A percentile compares a stretch with the other conserved stretches of the same genome.
Conservation (phyloP, 257 asterid genomes). For the Agastache rugosa region DNA sequence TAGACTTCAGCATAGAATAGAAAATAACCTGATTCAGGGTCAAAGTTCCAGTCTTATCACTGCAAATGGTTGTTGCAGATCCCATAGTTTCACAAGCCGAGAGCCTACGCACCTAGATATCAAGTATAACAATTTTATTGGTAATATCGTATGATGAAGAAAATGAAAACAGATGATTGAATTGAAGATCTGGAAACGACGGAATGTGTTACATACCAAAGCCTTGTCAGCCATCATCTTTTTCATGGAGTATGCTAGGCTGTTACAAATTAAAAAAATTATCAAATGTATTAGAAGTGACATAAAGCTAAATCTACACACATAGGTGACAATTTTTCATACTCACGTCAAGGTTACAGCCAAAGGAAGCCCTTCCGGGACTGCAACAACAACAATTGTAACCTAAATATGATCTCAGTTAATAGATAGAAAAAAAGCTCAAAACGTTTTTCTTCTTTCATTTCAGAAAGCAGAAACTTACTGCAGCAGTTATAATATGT, state of each 20-base stretch:
- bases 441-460: conserved; percentile 8
- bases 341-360: conserved; percentile 98
- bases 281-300: conserved; percentile 31
- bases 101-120: conserved; percentile 90
- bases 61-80: conserved; percentile 95
- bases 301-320: conserved; percentile 10
- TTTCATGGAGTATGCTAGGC: conserved; percentile 98
- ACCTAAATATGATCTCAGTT: conserved; percentile 64
- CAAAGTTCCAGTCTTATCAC: conserved; percentile 97
- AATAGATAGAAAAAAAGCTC: conserved; percentile 36
- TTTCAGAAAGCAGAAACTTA: conserved; percentile 53
- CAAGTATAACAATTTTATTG: conserved; percentile 33
- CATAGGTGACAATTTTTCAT: conserved; percentile 22
- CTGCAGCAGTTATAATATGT: conserved; percentile 83
- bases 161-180: conserved; percentile 15
- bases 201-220: conserved; percentile 54
- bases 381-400: conserved; percentile 98
- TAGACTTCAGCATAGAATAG: conserved; percentile 29
- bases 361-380: conserved; percentile 98
- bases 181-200: conserved; percentile 9
- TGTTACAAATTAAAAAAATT: conserved; percentile 46
- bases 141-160: conserved; percentile 19
- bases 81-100: conserved; percentile 99
- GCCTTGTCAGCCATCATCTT: conserved; percentile 99
- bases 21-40: conserved; percentile 82